Base-by-base conservation (phyloP, 805 yeast species). In the Lipomyces starkeyi region DNA sequence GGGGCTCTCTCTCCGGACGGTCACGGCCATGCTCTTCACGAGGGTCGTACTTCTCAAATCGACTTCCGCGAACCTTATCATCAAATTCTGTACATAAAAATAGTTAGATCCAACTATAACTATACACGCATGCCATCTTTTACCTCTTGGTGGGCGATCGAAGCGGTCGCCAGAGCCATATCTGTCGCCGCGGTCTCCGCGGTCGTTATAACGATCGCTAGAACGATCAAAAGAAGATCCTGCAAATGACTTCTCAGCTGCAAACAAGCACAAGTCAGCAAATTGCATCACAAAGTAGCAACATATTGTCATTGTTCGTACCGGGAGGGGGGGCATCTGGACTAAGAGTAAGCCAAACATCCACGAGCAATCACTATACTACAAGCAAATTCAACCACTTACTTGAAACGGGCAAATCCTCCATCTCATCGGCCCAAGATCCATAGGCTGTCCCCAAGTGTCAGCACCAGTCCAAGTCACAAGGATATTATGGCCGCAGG, bases 1-100 rank as follows among this genome's bases (percentile, higher is more conserved):
- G 90, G 77, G 89, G 93, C 49, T 82, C 83, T 40, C 73, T 71
- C 58, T 63, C 71, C 29, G 27, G 54, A 27, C 56, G 49, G 13
- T 53, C 64, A 35, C 61, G 62, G 8, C 56, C 34, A 20, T 32
- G 59, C 7, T 57, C 64, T 61, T 27, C 67, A 58, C 58, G 43
- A 27, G 64, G 60, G 55, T 63, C 66, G 40, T 49, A 52, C 27
- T 47, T 20, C 43, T 62, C 65, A 49, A 68, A 68, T 59, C 47
- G 65, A 60, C 71, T 68, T 13, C 71, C 71, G 7, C 71, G 68
- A 34, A 59, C 67, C 29, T 32, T 20, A 7, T 32, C 59, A 59
- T 60, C 65, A 32, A 68, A 68, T 37, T 65, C 71, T 66, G 58
- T n/a, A 22, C n/a, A 17, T n/a, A 25, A 27, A 20, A 35, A 40